A percentile compares a stretch with the other conserved stretches of the same genome.
Conservation (phyloP, 2,329 filamentous ascomycete species). For the Chaetomiaceae sp. region DNA sequence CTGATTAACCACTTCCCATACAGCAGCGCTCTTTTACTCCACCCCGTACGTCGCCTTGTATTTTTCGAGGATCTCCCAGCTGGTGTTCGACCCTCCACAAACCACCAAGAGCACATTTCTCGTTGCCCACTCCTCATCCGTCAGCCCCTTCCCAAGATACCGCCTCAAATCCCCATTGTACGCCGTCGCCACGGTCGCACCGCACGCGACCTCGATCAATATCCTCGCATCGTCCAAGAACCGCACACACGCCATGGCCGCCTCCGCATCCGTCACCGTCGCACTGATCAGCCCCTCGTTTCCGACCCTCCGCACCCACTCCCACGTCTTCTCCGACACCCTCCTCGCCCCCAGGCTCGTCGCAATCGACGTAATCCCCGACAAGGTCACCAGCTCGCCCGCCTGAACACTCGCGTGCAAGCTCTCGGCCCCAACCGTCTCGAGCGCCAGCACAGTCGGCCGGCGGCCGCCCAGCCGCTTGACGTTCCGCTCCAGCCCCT, state of each 20-base stretch:
- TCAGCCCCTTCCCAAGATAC: slow-evolving; percentile 50
- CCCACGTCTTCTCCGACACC: slow-evolving; percentile 56
- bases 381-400: slow-evolving; percentile 55
- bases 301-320: slow-evolving; percentile 50
- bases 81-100: slow-evolving; percentile 72
- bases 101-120: slow-evolving; percentile 79
- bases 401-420: slow-evolving; percentile 54
- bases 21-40: slow-evolving; percentile 1
- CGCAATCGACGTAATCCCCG: slow-evolving; percentile 66
- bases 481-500: slow-evolving; percentile 43
- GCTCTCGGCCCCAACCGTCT: slow-evolving; percentile 68
- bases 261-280: slow-evolving; percentile 71
- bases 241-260: slow-evolving; percentile 69
- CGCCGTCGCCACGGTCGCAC: slow-evolving; percentile 67
- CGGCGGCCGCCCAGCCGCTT: slow-evolving; percentile 22
- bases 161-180: slow-evolving; percentile 61
- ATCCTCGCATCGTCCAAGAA: slow-evolving; percentile 79
- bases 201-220: slow-evolving; percentile 80
- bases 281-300: slow-evolving; percentile 45
- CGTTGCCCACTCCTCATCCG: slow-evolving; percentile 55
- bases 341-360: slow-evolving; percentile 63
- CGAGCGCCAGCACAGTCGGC: slow-evolving; percentile 60
- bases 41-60: slow-evolving; percentile 49
- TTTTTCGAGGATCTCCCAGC: slow-evolving; percentile 54
- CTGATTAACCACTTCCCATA: not conserved